Evolutionary conservation across 495 filamentous ascomycete species (phyloP), one percentile per base, ranked within the genome.

Genomic region (Penicillium manginii): DNA sequence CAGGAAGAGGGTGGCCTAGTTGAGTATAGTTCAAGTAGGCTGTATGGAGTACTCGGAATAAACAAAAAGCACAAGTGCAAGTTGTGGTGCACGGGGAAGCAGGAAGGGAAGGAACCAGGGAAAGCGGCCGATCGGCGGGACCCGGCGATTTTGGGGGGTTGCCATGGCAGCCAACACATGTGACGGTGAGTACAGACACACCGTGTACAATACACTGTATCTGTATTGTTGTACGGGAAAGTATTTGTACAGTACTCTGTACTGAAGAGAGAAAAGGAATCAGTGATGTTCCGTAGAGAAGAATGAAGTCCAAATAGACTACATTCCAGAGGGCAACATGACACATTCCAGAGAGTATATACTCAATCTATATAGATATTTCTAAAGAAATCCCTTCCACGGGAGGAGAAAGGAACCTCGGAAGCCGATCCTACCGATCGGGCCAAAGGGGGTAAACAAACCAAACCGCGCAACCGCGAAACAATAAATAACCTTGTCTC

Each of bases 381-480:
- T 3, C n/a, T n/a, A 6, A 37, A 2, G 35, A 8, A n/a, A 19
- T 12, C n/a, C n/a, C n/a, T n/a, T n/a, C n/a, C 3, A 21, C 8
- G 15, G 40, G 19, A 17, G 12, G 35, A 53, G 26, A 10, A 8
- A 17, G 32, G 50, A 58, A 65, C 62, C 62, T 61, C 58, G 62
- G 58, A 46, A 46, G 45, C 48, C 46, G 58, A 59, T 59, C 62
- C 14, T 49, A 47, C 53, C 52, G 50, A 66, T 66, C 53, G 50
- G 63, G 62, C 51, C 54, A 49, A 60, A 52, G 48, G 52, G 40
- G 40, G 40, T 63, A 66, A 66, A 63, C 64, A 66, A 63, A 63
- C 63, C 57, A 37, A n/a, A 40, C 15, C 14, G 19, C 11, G 48
- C 46, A 49, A 35, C 50, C 40, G 40, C 40, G 17, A 43, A 43